Base-by-base conservation (phyloP, 108 stramenopile species). In the Fragilaria crotonensis region DNA sequence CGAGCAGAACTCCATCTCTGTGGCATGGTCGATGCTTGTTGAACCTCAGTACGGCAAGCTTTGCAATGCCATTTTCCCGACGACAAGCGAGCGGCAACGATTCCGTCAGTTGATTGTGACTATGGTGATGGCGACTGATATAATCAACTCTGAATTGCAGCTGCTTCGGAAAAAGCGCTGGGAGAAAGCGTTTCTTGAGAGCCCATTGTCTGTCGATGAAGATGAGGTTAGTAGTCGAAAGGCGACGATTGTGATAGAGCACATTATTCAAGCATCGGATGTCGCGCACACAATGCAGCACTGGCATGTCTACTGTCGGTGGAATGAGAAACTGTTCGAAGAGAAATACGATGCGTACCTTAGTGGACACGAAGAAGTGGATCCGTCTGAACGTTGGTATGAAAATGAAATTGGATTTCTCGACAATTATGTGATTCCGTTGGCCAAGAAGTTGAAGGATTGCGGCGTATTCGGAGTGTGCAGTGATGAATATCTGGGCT, bases 371-470 rank as follows among this genome's bases (percentile, higher is more conserved):
- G 57, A 55, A 51, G 45, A 62, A 20, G 30, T 26, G 4, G 58
- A 73, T 52, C 72, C 72, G 17, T 23, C 54, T 11, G 45, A 29
- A 19, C 56, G 55, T 19, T 75, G 73, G 73, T 65, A 44, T 28
- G 46, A 70, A 22, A 68, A 68, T 20, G 64, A 75, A 48, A 60
- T 75, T 62, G 69, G 48, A 19, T 75, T 75, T 45, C 45, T 71
- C 11, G 62, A 63, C 27, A 54, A 64, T n/a, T 75, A 75, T 54
- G 48, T 67, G 19, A 70, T 75, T 22, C 73, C 73, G 25, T 45
- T 75, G 18, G 60, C 60, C 19, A n/a, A 41, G 30, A 19, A 60
- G 20, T 33, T 65, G 46, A 65, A 65, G 28, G 64, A 59, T 5
- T 65, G 58, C 11, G 64, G 64, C 41, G 64, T 59, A 17, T 65